phyloP scores from a whole-genome alignment of 129 eudicot species.

The Lonicera japonica region DNA sequence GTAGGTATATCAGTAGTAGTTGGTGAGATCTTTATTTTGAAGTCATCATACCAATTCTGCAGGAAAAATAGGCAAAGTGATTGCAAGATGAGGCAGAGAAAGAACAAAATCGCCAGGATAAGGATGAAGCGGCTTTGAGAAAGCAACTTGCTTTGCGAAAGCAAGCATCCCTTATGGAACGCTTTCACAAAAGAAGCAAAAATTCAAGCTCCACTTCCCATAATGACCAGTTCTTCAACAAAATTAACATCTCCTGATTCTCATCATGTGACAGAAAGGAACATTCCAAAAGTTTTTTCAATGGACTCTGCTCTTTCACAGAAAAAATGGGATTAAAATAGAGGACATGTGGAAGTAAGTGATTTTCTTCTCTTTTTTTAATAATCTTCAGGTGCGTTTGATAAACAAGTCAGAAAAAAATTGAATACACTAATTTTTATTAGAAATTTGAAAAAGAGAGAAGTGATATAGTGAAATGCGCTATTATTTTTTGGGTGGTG shows the following conservation, averaged over 20 bases:
- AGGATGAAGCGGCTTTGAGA: constrained; percentile 74
- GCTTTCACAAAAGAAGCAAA: constrained; percentile 60
- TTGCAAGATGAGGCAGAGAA: constrained; percentile 82
- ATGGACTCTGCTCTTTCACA: constrained; percentile 60
- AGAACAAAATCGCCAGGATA: constrained; percentile 63
- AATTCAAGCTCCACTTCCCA: constrained; percentile 36
- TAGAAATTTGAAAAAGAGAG: no score
- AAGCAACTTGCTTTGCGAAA: constrained; percentile 65
- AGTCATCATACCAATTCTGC: constrained; percentile 6
- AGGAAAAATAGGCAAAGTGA: constrained; percentile 87
- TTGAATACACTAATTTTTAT: no score
- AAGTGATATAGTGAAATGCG: no score
- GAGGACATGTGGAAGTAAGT: constrained; percentile 66
- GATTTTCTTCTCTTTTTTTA: constrained; percentile 4
- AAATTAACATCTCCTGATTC: constrained; percentile 18
- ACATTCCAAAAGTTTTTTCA: constrained; percentile 35
- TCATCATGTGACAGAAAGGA: constrained; percentile 17
- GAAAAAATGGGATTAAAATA: constrained; percentile 22
- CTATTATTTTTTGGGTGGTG: no score
- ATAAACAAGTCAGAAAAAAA: no score
- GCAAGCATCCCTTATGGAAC: constrained; percentile 86
- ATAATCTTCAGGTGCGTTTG: no score
- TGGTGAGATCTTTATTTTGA: not conserved
- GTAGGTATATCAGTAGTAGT: not conserved
- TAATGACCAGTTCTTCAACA: constrained; percentile 21